Base-by-base conservation (phyloP, 192 early-diverging fungal species). In the Mortierella hygrophila region DNA sequence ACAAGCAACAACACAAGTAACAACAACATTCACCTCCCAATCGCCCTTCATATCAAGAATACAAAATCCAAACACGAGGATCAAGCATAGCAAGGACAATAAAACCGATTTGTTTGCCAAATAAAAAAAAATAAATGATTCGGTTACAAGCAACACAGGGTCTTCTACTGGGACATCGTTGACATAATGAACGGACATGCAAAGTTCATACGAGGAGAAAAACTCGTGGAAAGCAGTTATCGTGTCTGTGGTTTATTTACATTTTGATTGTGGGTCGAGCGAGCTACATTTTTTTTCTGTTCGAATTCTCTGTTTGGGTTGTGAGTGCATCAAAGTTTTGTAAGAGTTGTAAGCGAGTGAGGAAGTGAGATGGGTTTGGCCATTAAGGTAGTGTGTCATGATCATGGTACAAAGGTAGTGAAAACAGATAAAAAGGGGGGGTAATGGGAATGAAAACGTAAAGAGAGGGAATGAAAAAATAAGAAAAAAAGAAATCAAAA, bases 381-480 rank as follows among this genome's bases (percentile, higher is more conserved):
- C n/a, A 73, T 47, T 42, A 72, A 72, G 44, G 46, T 47, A 47
- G 29, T 63, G 74, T 54, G 49, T 38, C 32, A 57, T 37, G n/a
- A 40, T 63, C 26, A 15, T 55, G 10, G 75, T 41, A 76, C 55
- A 63, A n/a, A 40, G 42, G n/a, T 46, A 15, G 13, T 46, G 44
- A 47, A 38, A 29, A 63, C 68, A 38, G 32, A 40, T 29, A 6
- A n/a, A 29, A 35, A n/a, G n/a, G n/a, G 35, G 35, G 35, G 35
- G 35, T 35, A 35, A 35, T 35, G 35, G 35, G 35, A 10, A 55
- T 13, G 68, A 35, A 63, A 15, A 16, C 29, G 29, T 16, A 52
- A 52, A 20, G 49, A 47, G 29, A 68, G 16, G 46, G 10, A 42
- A 26, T 42, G 68, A 38, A 65, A 38, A 38, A n/a, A n/a, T 42